Base-by-base conservation (phyloP, 805 yeast species). In the Henningerozyma blattae region DNA sequence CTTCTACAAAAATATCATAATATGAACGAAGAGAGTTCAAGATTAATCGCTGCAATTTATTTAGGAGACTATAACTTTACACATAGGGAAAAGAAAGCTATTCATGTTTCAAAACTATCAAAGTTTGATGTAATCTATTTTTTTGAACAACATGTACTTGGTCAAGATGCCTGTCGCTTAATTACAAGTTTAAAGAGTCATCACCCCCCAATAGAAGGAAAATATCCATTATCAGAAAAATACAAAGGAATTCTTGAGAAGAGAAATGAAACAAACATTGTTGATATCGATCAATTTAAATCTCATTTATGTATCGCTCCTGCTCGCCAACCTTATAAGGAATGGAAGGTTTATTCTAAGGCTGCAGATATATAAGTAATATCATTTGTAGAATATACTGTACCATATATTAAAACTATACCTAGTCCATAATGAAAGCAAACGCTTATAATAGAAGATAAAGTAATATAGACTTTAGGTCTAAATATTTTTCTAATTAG, bases 1-100 rank as follows among this genome's bases (percentile, higher is more conserved):
- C 74, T 83, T 44, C 56, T 72, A 28, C 82, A 81, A 47, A 82
- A 80, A 45, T 65, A 72, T 47, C 84, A 83, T 58, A 86, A 85
- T 45, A 64, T 87, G 58, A 61, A 64, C 34, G 95, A 89, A 52
- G 97, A 91, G 56, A 66, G 72, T 32, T 50, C 61, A 8, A 62
- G 77, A 45, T 77, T 72, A 54, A 76, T 85, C 72, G 64, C 68
- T 34, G 66, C 73, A 12, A 79, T 91, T 37, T 70, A 72, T 22
- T 67, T 74, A 37, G 95, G 95, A 4, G 80, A 64, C 55, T 87
- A 80, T 50, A 84, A 89, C 52, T 89, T 85, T 57, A 57, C 64
- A 25, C 66, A 71, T 35, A 64, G 73, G 37, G 69, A 64, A 25
- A 58, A 62, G 31, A 77, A 77, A 38, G 85, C 82, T 5, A 65